phyloP scores from a whole-genome alignment of 2,329 filamentous ascomycete species.

The Didymella lethalis region DNA sequence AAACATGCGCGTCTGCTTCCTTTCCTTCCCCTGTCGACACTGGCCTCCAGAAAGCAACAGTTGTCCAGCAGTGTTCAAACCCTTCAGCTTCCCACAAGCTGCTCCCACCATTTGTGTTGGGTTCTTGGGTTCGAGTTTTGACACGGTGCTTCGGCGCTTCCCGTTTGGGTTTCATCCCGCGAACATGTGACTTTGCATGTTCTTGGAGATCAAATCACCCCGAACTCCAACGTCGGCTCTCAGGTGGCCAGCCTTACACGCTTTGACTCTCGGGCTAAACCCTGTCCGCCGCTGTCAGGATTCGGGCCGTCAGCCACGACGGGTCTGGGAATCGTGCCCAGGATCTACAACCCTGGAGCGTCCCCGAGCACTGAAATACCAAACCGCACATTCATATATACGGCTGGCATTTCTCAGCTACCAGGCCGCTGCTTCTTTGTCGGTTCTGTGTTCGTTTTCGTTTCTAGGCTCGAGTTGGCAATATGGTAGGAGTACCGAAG shows the following conservation, averaged over 20 bases:
- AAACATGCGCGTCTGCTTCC: background rate
- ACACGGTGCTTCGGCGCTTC: conserved; percentile 10
- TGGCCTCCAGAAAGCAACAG: background rate
- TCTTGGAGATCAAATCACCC: conserved; percentile 8
- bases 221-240: conserved; percentile 8
- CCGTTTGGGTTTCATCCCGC: conserved; percentile 29
- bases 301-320: conserved; percentile 6
- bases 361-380: background rate
- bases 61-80: background rate
- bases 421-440: background rate
- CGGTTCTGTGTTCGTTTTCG: background rate
- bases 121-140: background rate
- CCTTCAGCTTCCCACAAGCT: background rate
- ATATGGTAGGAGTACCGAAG: conserved; percentile 48
- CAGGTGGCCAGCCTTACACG: conserved; percentile 10
- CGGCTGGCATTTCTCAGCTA: background rate
- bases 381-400: conserved; percentile 1
- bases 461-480: background rate
- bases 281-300: conserved; percentile 1
- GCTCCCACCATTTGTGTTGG: background rate
- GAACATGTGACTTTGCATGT: conserved; percentile 30
- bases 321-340: conserved; percentile 11
- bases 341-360: conserved; percentile 3
- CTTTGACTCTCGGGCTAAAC: conserved; percentile 5
- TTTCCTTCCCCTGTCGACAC: background rate